These are phyloP conservation scores for Coemansia sp. DNA, from an alignment of 192 early-diverging fungal species.

Conservation along the genomic window DNA sequence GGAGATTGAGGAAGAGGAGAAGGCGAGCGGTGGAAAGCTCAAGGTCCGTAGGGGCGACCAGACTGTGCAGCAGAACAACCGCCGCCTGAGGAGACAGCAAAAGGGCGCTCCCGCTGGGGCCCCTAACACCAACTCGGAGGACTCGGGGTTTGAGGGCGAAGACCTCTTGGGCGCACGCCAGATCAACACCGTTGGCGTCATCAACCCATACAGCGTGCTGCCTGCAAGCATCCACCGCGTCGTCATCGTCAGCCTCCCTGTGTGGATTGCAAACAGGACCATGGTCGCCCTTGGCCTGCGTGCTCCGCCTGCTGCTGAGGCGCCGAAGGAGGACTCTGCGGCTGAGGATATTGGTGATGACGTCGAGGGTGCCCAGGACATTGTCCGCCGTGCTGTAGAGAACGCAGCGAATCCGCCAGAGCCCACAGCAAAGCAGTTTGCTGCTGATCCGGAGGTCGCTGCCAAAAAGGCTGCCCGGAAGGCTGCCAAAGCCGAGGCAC, in stretches of 20 bases:
- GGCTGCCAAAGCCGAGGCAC: conserved; percentile 41
- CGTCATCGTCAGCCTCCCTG: conserved; percentile 27
- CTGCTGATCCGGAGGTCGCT: conserved; percentile 20
- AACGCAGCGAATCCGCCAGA: conserved; percentile 8
- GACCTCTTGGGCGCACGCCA: conserved; percentile 20
- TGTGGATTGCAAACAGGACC: conserved; percentile 1
- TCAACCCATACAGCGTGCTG: conserved; percentile 46
- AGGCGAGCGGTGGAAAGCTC: conserved; percentile 10
- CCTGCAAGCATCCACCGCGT: conserved; percentile 35
- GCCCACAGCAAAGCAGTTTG: neutral
- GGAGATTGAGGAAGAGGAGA: conserved; percentile 25
- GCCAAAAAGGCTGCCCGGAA: conserved; percentile 47
- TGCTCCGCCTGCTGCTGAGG: neutral
- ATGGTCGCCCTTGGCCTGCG: conserved; percentile 19
- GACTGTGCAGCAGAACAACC: conserved; percentile 8
- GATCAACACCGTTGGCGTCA: conserved; percentile 46
- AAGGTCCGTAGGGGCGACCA: conserved; percentile 4
- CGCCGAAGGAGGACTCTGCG: neutral
- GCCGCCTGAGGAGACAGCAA: conserved; percentile 17
- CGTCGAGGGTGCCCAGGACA: neutral
- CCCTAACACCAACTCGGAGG: conserved; percentile 18
- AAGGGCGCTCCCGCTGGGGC: conserved; percentile 2
- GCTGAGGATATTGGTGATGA: neutral
- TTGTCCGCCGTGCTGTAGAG: conserved; percentile 11
- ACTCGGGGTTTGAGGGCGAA: conserved; percentile 41